Evolutionary conservation across 371 early-diverging fungal species (phyloP), one percentile per base, ranked within the genome.

Genomic region (Umbelopsis sp.): DNA sequence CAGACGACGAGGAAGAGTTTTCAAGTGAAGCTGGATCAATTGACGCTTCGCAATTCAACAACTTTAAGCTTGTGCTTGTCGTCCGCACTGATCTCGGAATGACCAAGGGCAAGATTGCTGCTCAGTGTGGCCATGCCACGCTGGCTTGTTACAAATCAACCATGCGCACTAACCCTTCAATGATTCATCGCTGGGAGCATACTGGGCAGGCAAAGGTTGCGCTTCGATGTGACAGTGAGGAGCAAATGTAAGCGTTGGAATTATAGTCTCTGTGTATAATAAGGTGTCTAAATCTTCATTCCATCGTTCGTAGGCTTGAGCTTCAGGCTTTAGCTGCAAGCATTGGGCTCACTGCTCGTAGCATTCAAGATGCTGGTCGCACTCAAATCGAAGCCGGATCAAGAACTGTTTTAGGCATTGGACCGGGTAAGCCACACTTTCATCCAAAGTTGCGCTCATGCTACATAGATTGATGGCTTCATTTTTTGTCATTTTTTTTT

Each of bases 371-470:
- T 81, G 99, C 99, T 20, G 99, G 99, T 32, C 83, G 96, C 51
- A 99, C 99, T 50, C 99, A 99, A 80, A 96, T 99, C 69, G 96
- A 93, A 9, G 91, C 98, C 29, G 97, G 97, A 22, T 94, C 98
- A 20, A 82, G 92, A 41, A 99, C 99, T 0, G 99, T 99, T 6
- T 81, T 97, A 38, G 98, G 96, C 12, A 91, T 99, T 70, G 99
- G 99, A 8, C 99, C 99, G 48, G 97, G 92, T 89, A 79, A 75
- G 53, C 22, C 22, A 50, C 10, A 29, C 63, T 41, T 66, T 11
- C 11, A 62, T 24, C 18, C 9, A 44, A 32, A 68, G 52, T 9
- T 65, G 22, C 24, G 50, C 44, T 10, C 62, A 68, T 44, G 63
- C 32, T 29, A 44, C 29, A 29, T 1, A 29, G 0, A 29, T 4